Base-by-base conservation (phyloP, 768 basidiomycete genomes). In the Mycena rosella region DNA sequence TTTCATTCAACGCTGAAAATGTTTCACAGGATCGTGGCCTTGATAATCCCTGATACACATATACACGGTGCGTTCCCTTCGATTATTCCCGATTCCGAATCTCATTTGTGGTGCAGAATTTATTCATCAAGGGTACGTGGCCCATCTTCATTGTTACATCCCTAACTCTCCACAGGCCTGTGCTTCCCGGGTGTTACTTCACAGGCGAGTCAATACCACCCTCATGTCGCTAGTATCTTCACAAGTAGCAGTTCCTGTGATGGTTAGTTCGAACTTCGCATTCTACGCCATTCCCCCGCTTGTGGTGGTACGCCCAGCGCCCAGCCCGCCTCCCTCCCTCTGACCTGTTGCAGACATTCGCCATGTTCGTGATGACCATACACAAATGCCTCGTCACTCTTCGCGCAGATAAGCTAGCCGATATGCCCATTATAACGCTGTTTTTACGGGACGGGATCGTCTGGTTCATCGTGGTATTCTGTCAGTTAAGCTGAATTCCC, bases 211-310 rank as follows among this genome's bases (percentile, higher is more conserved):
- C 15, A 24, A 32, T 11, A 17, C 48, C 27, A 27, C 26, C 42
- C n/a, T 1, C 13, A 5, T 0, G 11, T 34, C 45, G 22, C 24
- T 22, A 34, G n/a, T 18, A 36, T 32, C 2, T 13, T n/a, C n/a
- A 57, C 15, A 7, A 29, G 15, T 20, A 29, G 48, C 32, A 67
- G 59, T 53, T 5, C 18, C 45, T 18, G 22, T 56, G 10, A 67
- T 60, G 59, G 40, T 27, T 24, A 38, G 42, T 38, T 2, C 22
- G 11, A 29, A 48, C 29, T 61, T 67, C 17, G 58, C 59, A 6
- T 56, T 67, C 53, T 67, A 60, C 47, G 65, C 59, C n/a, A 5
- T 67, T 14, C 65, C 65, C 6, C 65, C 65, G 10, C 59, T 61
- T 0, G 20, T 61, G 0, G 59, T 67, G 59, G 65, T 67, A 56